Conservation (phyloP, 495 filamentous ascomycete species). For the Talaromyces stipitatus region DNA sequence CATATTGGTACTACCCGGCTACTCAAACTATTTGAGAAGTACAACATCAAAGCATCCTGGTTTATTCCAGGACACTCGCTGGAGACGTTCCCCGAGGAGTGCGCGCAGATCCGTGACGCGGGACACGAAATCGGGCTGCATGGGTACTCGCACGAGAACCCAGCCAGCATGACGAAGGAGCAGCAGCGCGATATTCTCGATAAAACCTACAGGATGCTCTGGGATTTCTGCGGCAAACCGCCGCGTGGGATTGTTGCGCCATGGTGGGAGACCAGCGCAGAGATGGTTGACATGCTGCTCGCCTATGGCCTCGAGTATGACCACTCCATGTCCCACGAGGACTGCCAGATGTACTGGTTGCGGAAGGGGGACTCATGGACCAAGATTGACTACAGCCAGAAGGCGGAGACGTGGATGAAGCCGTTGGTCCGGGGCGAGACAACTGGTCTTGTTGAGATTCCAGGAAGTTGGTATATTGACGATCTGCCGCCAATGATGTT, state of each 20-base stretch:
- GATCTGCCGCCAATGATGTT: conserved; percentile 58
- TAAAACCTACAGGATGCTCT: conserved; percentile 66
- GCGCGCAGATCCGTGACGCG: conserved; percentile 60
- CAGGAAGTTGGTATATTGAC: conserved; percentile 62
- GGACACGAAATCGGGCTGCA: conserved; percentile 77
- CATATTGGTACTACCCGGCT: conserved; percentile 64
- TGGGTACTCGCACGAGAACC: conserved; percentile 72
- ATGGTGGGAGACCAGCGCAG: conserved; percentile 60
- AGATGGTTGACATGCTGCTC: conserved; percentile 59
- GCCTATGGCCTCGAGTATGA: conserved; percentile 65
- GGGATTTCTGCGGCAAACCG: conserved; percentile 67
- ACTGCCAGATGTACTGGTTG: conserved; percentile 59
- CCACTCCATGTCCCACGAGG: conserved; percentile 60
- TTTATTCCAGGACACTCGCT: conserved; percentile 78
- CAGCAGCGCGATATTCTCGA: conserved; percentile 71
- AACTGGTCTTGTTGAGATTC: conserved; percentile 57
- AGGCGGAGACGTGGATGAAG: conserved; percentile 60
- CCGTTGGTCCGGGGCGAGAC: conserved; percentile 45
- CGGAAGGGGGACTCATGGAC: conserved; percentile 55
- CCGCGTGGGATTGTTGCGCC: conserved; percentile 61
- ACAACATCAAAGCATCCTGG: conserved; percentile 77
- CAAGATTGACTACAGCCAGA: conserved; percentile 52
- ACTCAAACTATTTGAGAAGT: conserved; percentile 68
- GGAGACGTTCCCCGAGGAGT: conserved; percentile 73
- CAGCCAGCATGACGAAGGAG: conserved; percentile 60